A percentile compares a stretch with the other conserved stretches of the same genome.
Evolutionary conservation across 106 monocot species (phyloP).

Genomic region (Dendrobium nobile): DNA sequence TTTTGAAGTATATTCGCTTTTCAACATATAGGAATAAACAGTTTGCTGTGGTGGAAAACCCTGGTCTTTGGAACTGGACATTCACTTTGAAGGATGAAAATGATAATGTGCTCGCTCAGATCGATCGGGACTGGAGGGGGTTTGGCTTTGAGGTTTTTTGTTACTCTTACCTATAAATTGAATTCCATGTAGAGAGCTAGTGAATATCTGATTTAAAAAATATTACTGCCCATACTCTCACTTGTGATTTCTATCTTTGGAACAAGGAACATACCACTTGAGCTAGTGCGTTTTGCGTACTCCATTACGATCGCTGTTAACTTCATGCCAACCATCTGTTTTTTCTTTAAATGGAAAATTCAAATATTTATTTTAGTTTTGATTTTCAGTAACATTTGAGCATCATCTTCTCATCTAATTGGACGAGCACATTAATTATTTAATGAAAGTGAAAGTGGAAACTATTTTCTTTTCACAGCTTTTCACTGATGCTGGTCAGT

Average conservation of each 20-base stretch:
- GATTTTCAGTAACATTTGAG: not conserved
- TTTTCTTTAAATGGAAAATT: not conserved
- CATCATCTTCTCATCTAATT: not conserved
- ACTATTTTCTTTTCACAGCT: conserved; percentile 48
- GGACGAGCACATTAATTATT: not conserved
- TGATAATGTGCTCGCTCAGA: conserved; percentile 89
- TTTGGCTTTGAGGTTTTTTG: conserved; percentile 74
- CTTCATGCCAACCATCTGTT: not conserved
- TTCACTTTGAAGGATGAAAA: conserved; percentile 89
- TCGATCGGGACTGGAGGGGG: conserved; percentile 98
- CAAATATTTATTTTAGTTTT: not conserved
- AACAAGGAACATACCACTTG: too few relatives aligned
- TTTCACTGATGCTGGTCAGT: conserved; percentile 97
- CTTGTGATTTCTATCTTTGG: too few relatives aligned
- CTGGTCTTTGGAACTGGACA: conserved; percentile 99
- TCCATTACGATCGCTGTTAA: not conserved
- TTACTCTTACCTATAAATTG: not conserved
- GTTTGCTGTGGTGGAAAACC: conserved; percentile 98
- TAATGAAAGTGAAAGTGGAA: not conserved
- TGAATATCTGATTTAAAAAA: too few relatives aligned
- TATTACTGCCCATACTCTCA: too few relatives aligned
- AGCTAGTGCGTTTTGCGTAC: too few relatives aligned
- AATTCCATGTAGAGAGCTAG: too few relatives aligned
- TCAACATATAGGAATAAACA: conserved; percentile 60
- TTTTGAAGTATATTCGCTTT: not conserved